phyloP scores from a whole-genome alignment of 331 rosid species.

The Pyrus hybrid region DNA sequence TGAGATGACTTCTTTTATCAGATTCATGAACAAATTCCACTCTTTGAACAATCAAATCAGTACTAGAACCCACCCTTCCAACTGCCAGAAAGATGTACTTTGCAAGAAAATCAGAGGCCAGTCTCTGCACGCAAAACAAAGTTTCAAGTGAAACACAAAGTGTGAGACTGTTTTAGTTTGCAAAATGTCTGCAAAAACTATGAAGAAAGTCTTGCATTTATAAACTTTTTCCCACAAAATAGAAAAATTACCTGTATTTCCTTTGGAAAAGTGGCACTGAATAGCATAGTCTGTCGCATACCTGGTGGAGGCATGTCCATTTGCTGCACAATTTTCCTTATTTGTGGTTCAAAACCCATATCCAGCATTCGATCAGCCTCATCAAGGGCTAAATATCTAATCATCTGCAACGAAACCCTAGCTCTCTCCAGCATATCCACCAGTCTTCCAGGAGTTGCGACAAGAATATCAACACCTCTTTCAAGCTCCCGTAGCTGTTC shows the following conservation, averaged over 20 bases:
- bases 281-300: slow-evolving; percentile 72
- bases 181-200: not conserved
- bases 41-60: slow-evolving; percentile 75
- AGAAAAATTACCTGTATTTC: slow-evolving; percentile 64
- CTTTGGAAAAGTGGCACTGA: slow-evolving; percentile 86
- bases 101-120: slow-evolving; percentile 84
- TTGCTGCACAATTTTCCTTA: slow-evolving; percentile 75
- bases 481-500: slow-evolving; percentile 76
- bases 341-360: slow-evolving; percentile 91
- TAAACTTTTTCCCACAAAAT: not conserved
- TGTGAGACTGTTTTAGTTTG: not conserved
- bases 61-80: slow-evolving; percentile 93
- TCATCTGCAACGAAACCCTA: slow-evolving; percentile 74
- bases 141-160: not conserved
- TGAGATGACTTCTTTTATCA: slow-evolving; percentile 87
- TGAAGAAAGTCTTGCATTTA: not conserved
- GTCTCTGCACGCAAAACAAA: slow-evolving; percentile 52
- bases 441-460: slow-evolving; percentile 86
- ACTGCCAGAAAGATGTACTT: slow-evolving; percentile 70
- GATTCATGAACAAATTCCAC: slow-evolving; percentile 83
- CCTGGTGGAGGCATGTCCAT: slow-evolving; percentile 92
- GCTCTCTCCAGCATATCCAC: slow-evolving; percentile 90
- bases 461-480: slow-evolving; percentile 90
- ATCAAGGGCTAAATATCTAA: slow-evolving; percentile 64
- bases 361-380: slow-evolving; percentile 92